Percentiles rank a stretch among this genome's conserved stretches.
These are phyloP conservation scores for Sicyos edulis DNA, from an alignment of 306 rosid genomes.

Conservation along the genomic window DNA sequence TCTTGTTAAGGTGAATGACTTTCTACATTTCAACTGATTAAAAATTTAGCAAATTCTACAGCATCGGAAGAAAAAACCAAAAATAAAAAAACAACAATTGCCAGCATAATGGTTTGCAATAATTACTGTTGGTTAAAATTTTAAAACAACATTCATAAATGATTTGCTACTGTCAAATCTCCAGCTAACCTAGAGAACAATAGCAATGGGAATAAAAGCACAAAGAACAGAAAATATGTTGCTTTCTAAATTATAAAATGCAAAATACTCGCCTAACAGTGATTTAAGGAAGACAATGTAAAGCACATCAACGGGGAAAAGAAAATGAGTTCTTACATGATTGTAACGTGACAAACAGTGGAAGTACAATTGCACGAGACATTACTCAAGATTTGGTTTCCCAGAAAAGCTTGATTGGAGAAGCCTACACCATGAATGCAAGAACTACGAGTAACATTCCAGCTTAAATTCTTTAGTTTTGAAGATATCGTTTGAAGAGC, in stretches of 20 bases:
- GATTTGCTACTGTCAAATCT: not conserved
- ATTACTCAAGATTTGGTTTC: constrained; percentile 9
- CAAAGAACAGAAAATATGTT: not conserved
- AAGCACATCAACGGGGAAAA: not conserved
- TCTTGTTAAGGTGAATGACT: not conserved
- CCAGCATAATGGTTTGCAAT: not conserved
- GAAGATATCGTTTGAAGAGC: constrained; percentile 44
- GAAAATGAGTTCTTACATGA: constrained; percentile 33
- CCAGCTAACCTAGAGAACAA: no score
- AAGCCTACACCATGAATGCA: constrained; percentile 33
- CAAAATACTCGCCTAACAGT: not conserved
- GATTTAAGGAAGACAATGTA: not conserved
- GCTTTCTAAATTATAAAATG: not conserved
- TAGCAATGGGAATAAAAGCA: no score
- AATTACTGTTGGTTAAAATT: not conserved
- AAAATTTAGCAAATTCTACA: not conserved
- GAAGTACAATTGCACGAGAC: constrained; percentile 48
- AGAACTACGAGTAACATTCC: constrained; percentile 42
- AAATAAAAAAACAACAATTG: no score
- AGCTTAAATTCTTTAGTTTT: constrained; percentile 32
- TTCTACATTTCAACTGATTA: not conserved
- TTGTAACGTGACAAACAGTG: constrained; percentile 48
- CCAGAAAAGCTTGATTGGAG: not conserved
- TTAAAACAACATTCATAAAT: not conserved
- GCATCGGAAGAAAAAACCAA: not conserved